These are phyloP conservation scores for Acanthamoeba royreba DNA, from an alignment of 208 protist genomes.

Conservation along the genomic window DNA sequence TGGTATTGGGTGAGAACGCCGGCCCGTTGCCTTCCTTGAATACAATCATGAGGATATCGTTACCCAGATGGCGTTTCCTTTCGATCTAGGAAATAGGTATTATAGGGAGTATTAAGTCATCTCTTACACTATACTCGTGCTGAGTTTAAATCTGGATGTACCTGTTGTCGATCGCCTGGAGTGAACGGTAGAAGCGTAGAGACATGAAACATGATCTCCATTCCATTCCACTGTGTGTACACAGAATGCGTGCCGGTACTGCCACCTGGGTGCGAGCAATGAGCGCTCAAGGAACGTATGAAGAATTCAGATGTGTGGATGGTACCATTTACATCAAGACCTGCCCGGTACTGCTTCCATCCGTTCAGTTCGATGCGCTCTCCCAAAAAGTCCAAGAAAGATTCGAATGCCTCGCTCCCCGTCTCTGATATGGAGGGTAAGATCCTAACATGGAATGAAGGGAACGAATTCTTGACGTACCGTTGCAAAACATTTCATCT, in stretches of 20 bases:
- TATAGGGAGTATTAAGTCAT: no score
- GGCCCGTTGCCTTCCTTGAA: slow-evolving; percentile 37
- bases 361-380: slow-evolving; percentile 46
- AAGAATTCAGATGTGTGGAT: no score
- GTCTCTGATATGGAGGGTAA: not conserved
- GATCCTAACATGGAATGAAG: no score
- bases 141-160: no score
- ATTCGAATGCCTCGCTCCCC: slow-evolving; percentile 47
- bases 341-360: slow-evolving; percentile 50
- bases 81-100: no score
- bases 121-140: no score
- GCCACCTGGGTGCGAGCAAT: not conserved
- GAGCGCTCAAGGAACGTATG: not conserved
- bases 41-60: not conserved
- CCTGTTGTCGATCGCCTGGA: slow-evolving; percentile 37
- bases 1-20: not conserved
- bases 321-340: slow-evolving; percentile 53
- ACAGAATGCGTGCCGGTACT: slow-evolving; percentile 36
- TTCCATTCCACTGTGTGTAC: not conserved
- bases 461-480: no score
- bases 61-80: not conserved
- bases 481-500: slow-evolving; percentile 51
- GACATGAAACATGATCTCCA: slow-evolving; percentile 42
- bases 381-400: slow-evolving; percentile 54
- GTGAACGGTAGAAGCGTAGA: slow-evolving; percentile 52